A percentile compares a stretch with the other conserved stretches of the same genome.
Evolutionary conservation across 192 early-diverging fungal species (phyloP).

Genomic region (Diversispora eburnea): DNA sequence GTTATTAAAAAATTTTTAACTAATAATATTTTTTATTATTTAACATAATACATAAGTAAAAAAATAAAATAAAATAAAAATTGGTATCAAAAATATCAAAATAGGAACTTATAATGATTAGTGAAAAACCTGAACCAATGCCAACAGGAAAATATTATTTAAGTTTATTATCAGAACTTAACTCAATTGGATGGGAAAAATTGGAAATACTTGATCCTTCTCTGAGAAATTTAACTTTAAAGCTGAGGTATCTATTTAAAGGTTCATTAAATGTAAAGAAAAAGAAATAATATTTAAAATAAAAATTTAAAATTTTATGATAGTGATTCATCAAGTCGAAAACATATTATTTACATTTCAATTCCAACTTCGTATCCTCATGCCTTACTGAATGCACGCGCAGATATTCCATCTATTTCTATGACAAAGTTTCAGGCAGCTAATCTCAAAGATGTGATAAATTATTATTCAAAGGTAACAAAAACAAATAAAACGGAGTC

Average conservation of each 20-base stretch:
- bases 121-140: conserved; percentile 6
- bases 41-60: not conserved
- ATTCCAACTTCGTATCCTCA: conserved; percentile 20
- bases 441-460: not conserved
- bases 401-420: conserved; percentile 6
- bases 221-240: conserved; percentile 8
- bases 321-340: conserved; percentile 28
- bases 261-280: not conserved
- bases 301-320: not conserved
- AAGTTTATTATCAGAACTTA: conserved; percentile 9
- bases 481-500: not conserved
- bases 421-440: not conserved
- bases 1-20: not conserved
- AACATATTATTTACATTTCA: conserved; percentile 11
- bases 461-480: conserved; percentile 10
- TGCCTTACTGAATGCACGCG: not conserved
- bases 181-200: conserved; percentile 28
- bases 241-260: conserved; percentile 1
- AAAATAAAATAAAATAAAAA: no score
- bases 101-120: conserved; percentile 25
- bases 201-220: conserved; percentile 24
- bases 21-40: not conserved
- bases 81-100: not conserved
- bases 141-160: conserved; percentile 12
- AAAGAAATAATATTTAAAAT: not conserved